Base-by-base conservation (phyloP, 768 basidiomycete species). In the Amanita brunnescens region DNA sequence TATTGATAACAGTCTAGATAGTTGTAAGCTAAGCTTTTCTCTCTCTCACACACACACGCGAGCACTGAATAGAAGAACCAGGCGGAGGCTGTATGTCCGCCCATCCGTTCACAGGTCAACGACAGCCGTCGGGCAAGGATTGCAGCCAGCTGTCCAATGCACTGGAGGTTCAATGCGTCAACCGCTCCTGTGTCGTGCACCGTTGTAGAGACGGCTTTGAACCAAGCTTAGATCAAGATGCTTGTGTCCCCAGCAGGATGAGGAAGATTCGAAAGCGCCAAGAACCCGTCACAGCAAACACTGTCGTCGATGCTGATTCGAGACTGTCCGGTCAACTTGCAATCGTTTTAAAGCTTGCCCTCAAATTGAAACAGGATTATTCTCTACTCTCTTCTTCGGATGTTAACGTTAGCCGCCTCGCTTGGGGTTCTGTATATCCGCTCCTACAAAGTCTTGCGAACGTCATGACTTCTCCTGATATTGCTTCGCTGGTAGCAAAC, bases 81-180 rank as follows among this genome's bases (percentile, higher is more conserved):
- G 72, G 72, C 48, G 73, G 73, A 40, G 73, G 72, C n/a, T 74
- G 73, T 45, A 54, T 67, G 21, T 54, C 59, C 20, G 65, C 62
- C 23, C 68, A 69, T 55, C 65, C 67, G 16, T 72, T 69, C 45
- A 43, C 45, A n/a, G 62, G 54, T 20, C 20, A 40, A 30, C 54
- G 33, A 38, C 48, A 34, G 16, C 16, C 24, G 21, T 45, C 34
- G 24, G 70, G 66, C 21, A 49, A 54, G 23, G 66, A 70, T 49
- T 71, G 70, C 47, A 58, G 62, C 13, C 53, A 48, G 44, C 62
- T 68, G 30, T 54, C 61, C n/a, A 57, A 67, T 13, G 60, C 57
- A 14, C 40, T 61, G 29, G 50, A 47, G 30, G 58, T 61, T 10
- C 53, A 52, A 4, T 70, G 68, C 47, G 54, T 55, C 12, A 45